Evolutionary conservation across 345 rosid species (phyloP), one percentile per base, ranked within the genome.

Genomic region (Eucalyptus coolabah): DNA sequence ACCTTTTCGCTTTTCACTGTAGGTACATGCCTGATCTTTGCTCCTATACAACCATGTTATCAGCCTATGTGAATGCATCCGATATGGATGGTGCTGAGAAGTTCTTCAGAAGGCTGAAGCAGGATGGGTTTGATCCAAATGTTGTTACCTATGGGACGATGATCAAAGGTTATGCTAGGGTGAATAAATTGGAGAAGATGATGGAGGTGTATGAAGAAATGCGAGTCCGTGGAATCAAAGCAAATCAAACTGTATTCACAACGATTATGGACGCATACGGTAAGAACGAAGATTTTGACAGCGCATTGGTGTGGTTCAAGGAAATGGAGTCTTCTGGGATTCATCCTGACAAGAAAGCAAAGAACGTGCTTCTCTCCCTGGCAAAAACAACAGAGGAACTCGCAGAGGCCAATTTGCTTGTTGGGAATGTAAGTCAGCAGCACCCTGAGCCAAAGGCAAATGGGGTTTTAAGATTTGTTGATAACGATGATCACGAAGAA

Each of bases 81-180:
- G 99, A 98, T 91, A 94, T 97, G 98, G 98, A 95, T n/a, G 98
- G 99, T 89, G 99, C 99, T 40, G 97, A 96, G 91, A 98, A 95
- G 30, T 97, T 98, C 95, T 95, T 97, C 91, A 92, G 44, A 90
- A 93, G 98, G 92, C 89, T 97, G 89, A 97, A 92, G 91, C 95
- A 89, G 90, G 99, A 97, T 26, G 94, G 97, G 49, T 91, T 97
- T 83, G 81, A 89, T 89, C 98, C 99, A 12, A 96, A 96, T 83
- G 90, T 96, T 60, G 94, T 98, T 88, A 96, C 97, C 10, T 97
- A 95, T 51, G 99, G 99, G 72, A 93, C 95, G 50, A 77, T 96
- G 95, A 96, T 96, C 88, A 98, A 98, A 92, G 99, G 99, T 54
- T 95, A 97, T 90, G 99, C 97, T 5, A 95, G 93, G 94, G 93